A percentile compares a stretch with the other conserved stretches of the same genome.
Evolutionary conservation across 192 early-diverging fungal species (phyloP).

Genomic region (Umbelopsis vinacea): DNA sequence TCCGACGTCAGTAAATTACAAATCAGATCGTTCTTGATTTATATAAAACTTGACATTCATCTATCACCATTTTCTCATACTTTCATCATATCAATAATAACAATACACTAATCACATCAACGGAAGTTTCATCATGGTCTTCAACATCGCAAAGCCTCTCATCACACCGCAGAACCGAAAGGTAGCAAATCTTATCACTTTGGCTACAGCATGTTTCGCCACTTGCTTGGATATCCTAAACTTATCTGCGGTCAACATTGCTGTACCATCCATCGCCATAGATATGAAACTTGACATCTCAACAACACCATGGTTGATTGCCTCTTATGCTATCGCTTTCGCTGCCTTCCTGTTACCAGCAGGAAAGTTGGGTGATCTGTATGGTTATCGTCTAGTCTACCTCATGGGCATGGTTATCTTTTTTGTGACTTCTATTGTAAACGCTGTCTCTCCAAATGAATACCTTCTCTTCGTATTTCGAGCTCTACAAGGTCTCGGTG

Average conservation of each 20-base stretch:
- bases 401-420: conserved; percentile 41
- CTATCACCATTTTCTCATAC: too few relatives aligned
- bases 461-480: conserved; percentile 41
- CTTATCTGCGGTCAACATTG: conserved; percentile 49
- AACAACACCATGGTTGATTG: conserved; percentile 39
- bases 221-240: conserved; percentile 45
- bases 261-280: conserved; percentile 42
- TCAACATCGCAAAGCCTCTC: not conserved
- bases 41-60: too few relatives aligned
- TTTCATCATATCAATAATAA: too few relatives aligned
- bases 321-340: conserved; percentile 45
- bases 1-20: too few relatives aligned
- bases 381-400: conserved; percentile 41
- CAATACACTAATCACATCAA: too few relatives aligned
- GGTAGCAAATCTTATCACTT: conserved; percentile 9
- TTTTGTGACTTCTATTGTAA: conserved; percentile 32
- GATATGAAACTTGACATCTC: conserved; percentile 24
- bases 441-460: conserved; percentile 35
- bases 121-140: not conserved
- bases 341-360: conserved; percentile 39
- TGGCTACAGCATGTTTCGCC: conserved; percentile 44
- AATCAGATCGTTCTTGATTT: too few relatives aligned
- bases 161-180: not conserved
- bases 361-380: conserved; percentile 44
- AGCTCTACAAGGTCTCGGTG: conserved; percentile 44